Conservation (phyloP, 768 basidiomycete genomes). For the Amanita fuliginea region DNA sequence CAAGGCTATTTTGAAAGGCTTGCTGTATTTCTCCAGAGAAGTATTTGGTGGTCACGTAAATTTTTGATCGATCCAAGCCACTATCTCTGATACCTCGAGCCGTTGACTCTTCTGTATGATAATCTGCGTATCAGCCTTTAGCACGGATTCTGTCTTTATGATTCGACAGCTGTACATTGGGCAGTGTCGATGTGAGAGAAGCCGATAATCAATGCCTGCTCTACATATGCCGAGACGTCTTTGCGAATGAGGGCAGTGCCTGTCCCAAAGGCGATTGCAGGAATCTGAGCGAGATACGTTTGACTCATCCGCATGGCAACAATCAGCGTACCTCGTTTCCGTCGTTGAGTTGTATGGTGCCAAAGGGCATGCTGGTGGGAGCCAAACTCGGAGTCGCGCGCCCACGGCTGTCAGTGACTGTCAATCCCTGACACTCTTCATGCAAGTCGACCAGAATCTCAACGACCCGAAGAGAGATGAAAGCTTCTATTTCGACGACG, state of each 20-base stretch:
- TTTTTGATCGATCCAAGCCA: slow-evolving; percentile 29
- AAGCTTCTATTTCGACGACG: slow-evolving; percentile 56
- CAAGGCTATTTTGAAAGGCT: slow-evolving; percentile 35
- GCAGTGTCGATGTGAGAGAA: slow-evolving; percentile 60
- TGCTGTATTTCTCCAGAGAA: slow-evolving; percentile 25
- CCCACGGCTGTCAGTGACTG: neutral
- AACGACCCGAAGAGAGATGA: slow-evolving; percentile 26
- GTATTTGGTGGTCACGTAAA: slow-evolving; percentile 52
- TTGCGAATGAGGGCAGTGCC: slow-evolving; percentile 33
- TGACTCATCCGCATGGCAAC: neutral
- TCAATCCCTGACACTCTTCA: too few relatives aligned
- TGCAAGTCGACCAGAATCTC: neutral
- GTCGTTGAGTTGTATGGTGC: slow-evolving; percentile 26
- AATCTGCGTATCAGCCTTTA: slow-evolving; percentile 9
- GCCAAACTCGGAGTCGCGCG: neutral
- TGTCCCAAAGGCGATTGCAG: slow-evolving; percentile 52
- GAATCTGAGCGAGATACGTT: slow-evolving; percentile 29
- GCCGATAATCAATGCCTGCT: slow-evolving; percentile 46
- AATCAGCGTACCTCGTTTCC: slow-evolving; percentile 22
- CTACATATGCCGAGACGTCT: slow-evolving; percentile 43
- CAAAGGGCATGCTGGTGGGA: slow-evolving; percentile 25
- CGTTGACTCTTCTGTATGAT: slow-evolving; percentile 23
- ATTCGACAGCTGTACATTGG: slow-evolving; percentile 24
- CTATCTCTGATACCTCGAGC: slow-evolving; percentile 34
- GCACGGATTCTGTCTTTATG: neutral